phyloP scores from a whole-genome alignment of 2,329 filamentous ascomycete genomes.

The Trichoderma sp. region DNA sequence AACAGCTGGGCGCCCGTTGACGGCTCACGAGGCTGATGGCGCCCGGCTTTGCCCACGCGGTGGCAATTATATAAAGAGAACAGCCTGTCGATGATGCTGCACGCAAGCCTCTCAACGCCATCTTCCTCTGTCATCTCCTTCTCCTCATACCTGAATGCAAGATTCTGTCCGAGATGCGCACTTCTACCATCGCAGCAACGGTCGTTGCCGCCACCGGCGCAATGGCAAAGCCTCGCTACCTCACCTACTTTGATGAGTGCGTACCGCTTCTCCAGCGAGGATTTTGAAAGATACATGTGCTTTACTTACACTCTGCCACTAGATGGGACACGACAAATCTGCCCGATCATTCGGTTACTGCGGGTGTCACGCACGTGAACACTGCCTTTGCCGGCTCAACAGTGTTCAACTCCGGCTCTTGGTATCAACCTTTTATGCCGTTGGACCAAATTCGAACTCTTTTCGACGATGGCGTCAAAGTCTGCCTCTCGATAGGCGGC shows the following conservation, averaged over 20 bases:
- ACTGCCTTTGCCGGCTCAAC: conserved; percentile 56
- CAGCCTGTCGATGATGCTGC: not conserved
- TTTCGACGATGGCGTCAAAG: conserved; percentile 55
- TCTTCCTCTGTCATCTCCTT: not conserved
- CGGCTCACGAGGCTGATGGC: not conserved
- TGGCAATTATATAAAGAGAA: not conserved
- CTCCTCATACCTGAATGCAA: not conserved
- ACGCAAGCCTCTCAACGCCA: not conserved
- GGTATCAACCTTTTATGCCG: conserved; percentile 56
- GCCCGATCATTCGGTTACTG: conserved; percentile 41
- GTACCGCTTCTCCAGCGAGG: conserved; percentile 24
- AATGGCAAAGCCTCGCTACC: conserved; percentile 30
- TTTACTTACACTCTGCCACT: too few species aligned
- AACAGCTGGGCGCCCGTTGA: not conserved
- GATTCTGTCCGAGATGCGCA: conserved; percentile 23
- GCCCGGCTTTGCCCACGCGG: not conserved
- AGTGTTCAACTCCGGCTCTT: conserved; percentile 48
- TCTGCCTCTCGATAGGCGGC: conserved; percentile 66
- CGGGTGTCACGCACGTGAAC: conserved; percentile 55
- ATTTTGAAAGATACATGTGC: not conserved
- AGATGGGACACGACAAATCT: conserved; percentile 46
- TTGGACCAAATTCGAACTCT: conserved; percentile 53
- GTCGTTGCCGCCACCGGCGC: conserved; percentile 28
- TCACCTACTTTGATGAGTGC: conserved; percentile 52
- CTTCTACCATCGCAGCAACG: conserved; percentile 24